Conservation (phyloP, 2,329 filamentous ascomycete species). For the Anisogramma anomala region DNA sequence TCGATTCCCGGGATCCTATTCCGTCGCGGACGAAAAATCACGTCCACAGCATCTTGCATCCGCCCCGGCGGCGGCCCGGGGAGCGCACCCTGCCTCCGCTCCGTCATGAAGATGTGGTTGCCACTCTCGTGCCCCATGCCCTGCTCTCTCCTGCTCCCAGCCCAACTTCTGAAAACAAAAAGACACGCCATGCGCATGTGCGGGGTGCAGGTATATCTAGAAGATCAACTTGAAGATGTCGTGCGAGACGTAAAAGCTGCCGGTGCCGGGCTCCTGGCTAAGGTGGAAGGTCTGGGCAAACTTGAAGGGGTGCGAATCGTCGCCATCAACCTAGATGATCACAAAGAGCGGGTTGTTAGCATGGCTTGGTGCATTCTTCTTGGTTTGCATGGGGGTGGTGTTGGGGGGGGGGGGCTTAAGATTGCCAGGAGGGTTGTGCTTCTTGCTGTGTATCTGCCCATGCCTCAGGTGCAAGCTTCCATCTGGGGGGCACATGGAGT, state of each 20-base stretch:
- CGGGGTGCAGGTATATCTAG: constrained; percentile 16
- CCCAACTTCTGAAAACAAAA: no score
- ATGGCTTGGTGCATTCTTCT: background rate
- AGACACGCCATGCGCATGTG: no score
- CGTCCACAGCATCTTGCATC: background rate
- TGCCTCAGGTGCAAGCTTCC: background rate
- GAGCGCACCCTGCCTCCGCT: no score
- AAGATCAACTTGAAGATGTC: constrained; percentile 64
- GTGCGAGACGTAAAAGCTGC: constrained; percentile 60
- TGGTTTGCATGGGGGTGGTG: no score
- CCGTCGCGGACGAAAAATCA: background rate
- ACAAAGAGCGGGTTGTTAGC: background rate
- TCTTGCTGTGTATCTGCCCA: background rate
- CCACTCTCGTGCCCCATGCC: background rate
- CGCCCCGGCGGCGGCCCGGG: no score
- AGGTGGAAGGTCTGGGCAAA: constrained; percentile 64
- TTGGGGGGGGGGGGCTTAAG: no score
- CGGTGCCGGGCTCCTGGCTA: constrained; percentile 38
- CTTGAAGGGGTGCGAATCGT: constrained; percentile 57
- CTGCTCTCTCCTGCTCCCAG: background rate
- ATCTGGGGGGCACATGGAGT: background rate
- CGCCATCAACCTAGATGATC: constrained; percentile 50
- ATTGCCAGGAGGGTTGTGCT: no score
- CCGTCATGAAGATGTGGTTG: background rate
- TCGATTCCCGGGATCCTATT: no score